Evolutionary conservation across 495 filamentous ascomycete genomes (phyloP).

Genomic region (Aspergillus saccharolyticus): DNA sequence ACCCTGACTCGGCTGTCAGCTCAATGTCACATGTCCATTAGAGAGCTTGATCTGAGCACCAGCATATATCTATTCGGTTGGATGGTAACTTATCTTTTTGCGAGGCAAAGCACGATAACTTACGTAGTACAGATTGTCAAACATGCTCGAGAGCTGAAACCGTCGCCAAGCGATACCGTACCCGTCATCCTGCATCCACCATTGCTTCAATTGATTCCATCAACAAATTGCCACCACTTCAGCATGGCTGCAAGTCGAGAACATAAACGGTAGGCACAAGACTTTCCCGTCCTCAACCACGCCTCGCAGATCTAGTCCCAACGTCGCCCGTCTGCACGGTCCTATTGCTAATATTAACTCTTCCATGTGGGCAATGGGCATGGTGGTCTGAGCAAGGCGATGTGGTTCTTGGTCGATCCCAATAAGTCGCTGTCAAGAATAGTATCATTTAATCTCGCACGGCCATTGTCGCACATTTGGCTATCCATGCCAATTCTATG

Average conservation of each 20-base stretch:
- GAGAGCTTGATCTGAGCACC: neutral
- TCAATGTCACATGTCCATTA: neutral
- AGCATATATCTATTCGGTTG: no score
- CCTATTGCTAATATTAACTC: constrained; percentile 14
- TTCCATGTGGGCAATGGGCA: constrained; percentile 17
- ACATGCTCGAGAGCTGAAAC: neutral
- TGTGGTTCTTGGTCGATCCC: constrained; percentile 13
- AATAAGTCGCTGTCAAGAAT: constrained; percentile 9
- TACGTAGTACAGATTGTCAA: neutral
- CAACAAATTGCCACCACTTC: neutral
- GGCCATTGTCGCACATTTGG: neutral
- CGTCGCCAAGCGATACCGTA: neutral
- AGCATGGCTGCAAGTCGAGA: neutral
- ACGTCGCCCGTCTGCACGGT: constrained; percentile 12
- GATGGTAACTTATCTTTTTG: no score
- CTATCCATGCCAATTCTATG: neutral
- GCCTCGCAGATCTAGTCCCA: neutral
- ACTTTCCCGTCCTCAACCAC: neutral
- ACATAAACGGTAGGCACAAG: no score
- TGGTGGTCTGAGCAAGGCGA: constrained; percentile 14
- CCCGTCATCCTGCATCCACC: neutral
- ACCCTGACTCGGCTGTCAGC: neutral
- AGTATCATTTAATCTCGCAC: neutral
- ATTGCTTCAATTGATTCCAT: neutral
- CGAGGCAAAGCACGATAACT: neutral